Conservation (phyloP, 106 monocot genomes). For the Dioscorea zingiberensis region DNA sequence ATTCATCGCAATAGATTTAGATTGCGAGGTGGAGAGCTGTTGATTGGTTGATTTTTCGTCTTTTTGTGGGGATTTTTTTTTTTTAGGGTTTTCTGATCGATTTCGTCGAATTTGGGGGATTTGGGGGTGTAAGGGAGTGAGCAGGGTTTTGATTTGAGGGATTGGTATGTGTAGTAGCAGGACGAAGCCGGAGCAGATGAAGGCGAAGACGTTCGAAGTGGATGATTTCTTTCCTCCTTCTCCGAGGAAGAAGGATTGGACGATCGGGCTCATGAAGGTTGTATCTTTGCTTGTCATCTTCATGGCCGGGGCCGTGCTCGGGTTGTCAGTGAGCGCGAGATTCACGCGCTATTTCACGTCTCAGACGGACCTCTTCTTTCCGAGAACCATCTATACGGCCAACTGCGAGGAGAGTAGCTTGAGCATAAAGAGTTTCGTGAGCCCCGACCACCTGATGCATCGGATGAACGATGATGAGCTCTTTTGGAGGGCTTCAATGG, state of each 20-base stretch:
- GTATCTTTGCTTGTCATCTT: slow-evolving; percentile 56
- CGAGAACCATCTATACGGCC: slow-evolving; percentile 26
- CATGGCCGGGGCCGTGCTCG: slow-evolving; percentile 59
- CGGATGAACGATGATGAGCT: slow-evolving; percentile 73
- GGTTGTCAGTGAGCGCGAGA: slow-evolving; percentile 43
- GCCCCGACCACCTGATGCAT: slow-evolving; percentile 45
- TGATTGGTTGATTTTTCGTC: too few species aligned
- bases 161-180: too few species aligned
- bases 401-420: slow-evolving; percentile 26
- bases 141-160: too few species aligned
- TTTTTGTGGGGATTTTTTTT: too few species aligned
- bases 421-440: slow-evolving; percentile 43
- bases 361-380: slow-evolving; percentile 46
- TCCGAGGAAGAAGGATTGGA: slow-evolving; percentile 61
- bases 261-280: slow-evolving; percentile 36
- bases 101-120: too few species aligned
- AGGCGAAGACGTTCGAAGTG: slow-evolving; percentile 18
- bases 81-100: too few species aligned
- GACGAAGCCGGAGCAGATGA: slow-evolving; percentile 7
- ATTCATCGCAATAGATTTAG: too few species aligned
- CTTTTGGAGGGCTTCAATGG: slow-evolving; percentile 84
- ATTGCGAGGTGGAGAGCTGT: too few species aligned
- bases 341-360: slow-evolving; percentile 33
- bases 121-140: too few species aligned
- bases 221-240: slow-evolving; percentile 30